Evolutionary conservation across 768 basidiomycete genomes (phyloP).

Genomic region (Phanerochaete carnosa): DNA sequence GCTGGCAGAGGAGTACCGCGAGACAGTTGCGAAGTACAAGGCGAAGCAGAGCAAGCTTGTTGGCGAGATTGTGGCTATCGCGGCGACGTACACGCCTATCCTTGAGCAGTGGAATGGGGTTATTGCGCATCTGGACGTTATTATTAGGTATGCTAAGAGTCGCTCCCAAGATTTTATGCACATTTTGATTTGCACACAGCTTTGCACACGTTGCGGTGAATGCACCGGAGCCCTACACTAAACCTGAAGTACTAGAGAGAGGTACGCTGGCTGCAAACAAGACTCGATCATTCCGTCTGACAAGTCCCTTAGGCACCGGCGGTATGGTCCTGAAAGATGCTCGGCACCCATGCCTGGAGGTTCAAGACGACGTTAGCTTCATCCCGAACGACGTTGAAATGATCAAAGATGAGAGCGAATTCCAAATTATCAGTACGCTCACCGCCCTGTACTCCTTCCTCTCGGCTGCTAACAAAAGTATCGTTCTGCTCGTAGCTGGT

Average conservation of each 20-base stretch:
- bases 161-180: background rate
- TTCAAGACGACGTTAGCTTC: slow-evolving; percentile 93
- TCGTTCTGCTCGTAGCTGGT: slow-evolving; percentile 60
- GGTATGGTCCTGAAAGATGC: slow-evolving; percentile 80
- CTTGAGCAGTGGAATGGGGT: slow-evolving; percentile 81
- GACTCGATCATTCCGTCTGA: background rate
- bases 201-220: slow-evolving; percentile 90
- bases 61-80: slow-evolving; percentile 90
- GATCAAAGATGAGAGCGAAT: slow-evolving; percentile 90
- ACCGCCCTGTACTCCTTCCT: background rate
- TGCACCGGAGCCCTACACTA: slow-evolving; percentile 85
- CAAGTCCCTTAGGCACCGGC: slow-evolving; percentile 57
- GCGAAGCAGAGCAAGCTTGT: slow-evolving; percentile 79
- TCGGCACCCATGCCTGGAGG: slow-evolving; percentile 93
- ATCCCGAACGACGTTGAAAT: slow-evolving; percentile 96
- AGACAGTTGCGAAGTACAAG: slow-evolving; percentile 65
- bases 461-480: background rate
- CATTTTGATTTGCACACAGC: slow-evolving; percentile 36
- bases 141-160: slow-evolving; percentile 59
- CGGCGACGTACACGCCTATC: slow-evolving; percentile 90
- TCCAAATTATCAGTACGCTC: slow-evolving; percentile 85
- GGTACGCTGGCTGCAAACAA: slow-evolving; percentile 40
- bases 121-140: slow-evolving; percentile 89
- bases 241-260: slow-evolving; percentile 75
- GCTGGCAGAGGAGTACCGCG: slow-evolving; percentile 68